A percentile compares a stretch with the other conserved stretches of the same genome.
Conservation (phyloP, 148 eudicot genomes). For the Dianthus caryophyllus region DNA sequence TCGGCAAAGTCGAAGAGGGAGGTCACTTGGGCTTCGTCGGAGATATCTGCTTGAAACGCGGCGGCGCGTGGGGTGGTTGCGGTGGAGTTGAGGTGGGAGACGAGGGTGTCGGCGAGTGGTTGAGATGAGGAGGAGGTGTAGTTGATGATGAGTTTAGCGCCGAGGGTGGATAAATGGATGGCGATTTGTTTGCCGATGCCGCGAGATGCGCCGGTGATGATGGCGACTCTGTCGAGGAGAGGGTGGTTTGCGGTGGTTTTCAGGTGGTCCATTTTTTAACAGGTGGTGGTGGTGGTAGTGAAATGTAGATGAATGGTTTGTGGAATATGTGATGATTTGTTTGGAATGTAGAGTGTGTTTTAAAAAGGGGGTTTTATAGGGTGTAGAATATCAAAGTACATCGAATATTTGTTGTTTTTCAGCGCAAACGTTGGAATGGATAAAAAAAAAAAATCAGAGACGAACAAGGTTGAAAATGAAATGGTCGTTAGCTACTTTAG, state of each 20-base stretch:
- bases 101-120: slow-evolving; percentile 23
- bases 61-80: slow-evolving; percentile 24
- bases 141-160: slow-evolving; percentile 46
- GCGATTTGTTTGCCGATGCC: slow-evolving; percentile 46
- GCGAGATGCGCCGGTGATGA: slow-evolving; percentile 47
- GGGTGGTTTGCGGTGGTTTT: slow-evolving; percentile 18
- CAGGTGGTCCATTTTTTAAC: too few relatives aligned
- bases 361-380: too few relatives aligned
- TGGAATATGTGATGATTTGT: too few relatives aligned
- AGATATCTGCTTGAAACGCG: slow-evolving; percentile 34
- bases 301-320: too few relatives aligned
- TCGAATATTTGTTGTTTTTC: too few relatives aligned
- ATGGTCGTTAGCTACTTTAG: too few relatives aligned
- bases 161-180: slow-evolving; percentile 40
- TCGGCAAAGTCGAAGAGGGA: slow-evolving; percentile 32
- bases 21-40: slow-evolving; percentile 32
- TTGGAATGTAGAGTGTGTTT: too few relatives aligned
- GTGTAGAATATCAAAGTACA: too few relatives aligned
- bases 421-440: too few relatives aligned
- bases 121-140: slow-evolving; percentile 36
- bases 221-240: slow-evolving; percentile 35
- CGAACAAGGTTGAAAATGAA: too few relatives aligned
- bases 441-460: too few relatives aligned
- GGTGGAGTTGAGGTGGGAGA: slow-evolving; percentile 25
- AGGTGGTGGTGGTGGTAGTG: too few relatives aligned